Evolutionary conservation across 495 filamentous ascomycete species (phyloP).

Genomic region (Astrothelium macrocarpum): DNA sequence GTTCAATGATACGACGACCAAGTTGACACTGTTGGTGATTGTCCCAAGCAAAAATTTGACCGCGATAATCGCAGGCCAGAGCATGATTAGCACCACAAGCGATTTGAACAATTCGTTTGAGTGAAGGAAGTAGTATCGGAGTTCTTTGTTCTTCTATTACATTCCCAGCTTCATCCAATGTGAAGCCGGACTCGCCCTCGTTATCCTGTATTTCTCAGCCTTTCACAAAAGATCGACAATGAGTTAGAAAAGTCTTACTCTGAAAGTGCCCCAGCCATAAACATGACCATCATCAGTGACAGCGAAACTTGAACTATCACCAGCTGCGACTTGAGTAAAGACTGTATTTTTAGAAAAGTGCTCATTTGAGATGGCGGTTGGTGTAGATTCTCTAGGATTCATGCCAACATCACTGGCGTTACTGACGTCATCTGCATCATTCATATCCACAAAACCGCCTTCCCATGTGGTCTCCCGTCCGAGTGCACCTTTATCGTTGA

Average conservation of each 20-base stretch:
- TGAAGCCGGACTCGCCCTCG: conserved; percentile 67
- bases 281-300: conserved; percentile 55
- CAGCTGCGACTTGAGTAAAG: conserved; percentile 51
- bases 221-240: conserved; percentile 18
- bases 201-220: conserved; percentile 31
- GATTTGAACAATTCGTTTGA: conserved; percentile 55
- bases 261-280: conserved; percentile 65
- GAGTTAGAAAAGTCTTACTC: conserved; percentile 43
- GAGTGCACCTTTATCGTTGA: conserved; percentile 59
- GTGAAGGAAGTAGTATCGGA: conserved; percentile 40
- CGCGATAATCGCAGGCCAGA: conserved; percentile 57
- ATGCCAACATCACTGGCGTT: conserved; percentile 45
- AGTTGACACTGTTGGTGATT: conserved; percentile 65
- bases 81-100: conserved; percentile 60
- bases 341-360: conserved; percentile 42
- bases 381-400: conserved; percentile 52
- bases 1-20: conserved; percentile 55
- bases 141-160: conserved; percentile 29
- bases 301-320: conserved; percentile 54
- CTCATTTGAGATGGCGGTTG: conserved; percentile 38
- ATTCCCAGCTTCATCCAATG: conserved; percentile 13
- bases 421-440: conserved; percentile 37
- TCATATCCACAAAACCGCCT: conserved; percentile 49
- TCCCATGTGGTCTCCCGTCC: conserved; percentile 51
- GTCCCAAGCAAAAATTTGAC: conserved; percentile 62